Percentiles rank a stretch among this genome's conserved stretches.
These are phyloP conservation scores for Licmophora abbreviata DNA, from an alignment of 108 stramenopile genomes.

Conservation along the genomic window DNA sequence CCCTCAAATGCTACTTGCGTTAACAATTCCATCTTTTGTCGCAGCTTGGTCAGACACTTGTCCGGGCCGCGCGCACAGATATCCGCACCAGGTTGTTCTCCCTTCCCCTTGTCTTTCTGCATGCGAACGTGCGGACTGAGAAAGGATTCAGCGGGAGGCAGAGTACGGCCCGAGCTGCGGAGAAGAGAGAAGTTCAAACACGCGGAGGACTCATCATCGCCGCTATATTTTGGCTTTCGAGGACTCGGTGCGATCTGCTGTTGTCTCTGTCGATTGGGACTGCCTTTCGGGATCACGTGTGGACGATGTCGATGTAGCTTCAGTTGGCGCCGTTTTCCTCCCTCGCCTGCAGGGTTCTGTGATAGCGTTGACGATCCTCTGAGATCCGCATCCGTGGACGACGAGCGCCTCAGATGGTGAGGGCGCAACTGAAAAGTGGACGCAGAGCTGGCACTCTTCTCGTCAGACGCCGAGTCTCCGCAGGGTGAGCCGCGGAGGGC, in stretches of 20 bases:
- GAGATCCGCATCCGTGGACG: too few species aligned
- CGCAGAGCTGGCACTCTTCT: neutral
- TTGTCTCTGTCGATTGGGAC: neutral
- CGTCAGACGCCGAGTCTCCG: neutral
- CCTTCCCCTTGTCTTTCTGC: slow-evolving; percentile 59
- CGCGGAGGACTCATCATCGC: neutral
- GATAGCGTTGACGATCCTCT: too few species aligned
- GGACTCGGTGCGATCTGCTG: neutral
- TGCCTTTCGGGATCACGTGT: neutral
- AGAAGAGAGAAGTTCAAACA: neutral
- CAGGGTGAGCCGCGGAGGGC: neutral
- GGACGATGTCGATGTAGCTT: too few species aligned
- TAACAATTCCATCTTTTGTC: slow-evolving; percentile 45
- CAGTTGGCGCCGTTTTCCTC: too few species aligned
- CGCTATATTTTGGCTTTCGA: too few species aligned
- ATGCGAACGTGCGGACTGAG: slow-evolving; percentile 28
- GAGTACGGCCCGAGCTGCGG: neutral
- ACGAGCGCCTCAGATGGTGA: neutral
- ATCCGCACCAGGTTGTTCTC: slow-evolving; percentile 22
- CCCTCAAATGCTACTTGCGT: slow-evolving; percentile 19
- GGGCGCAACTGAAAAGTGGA: neutral
- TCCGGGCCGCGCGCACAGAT: slow-evolving; percentile 32
- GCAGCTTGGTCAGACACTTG: slow-evolving; percentile 28
- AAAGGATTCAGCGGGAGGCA: slow-evolving; percentile 18
- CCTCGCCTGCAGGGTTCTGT: too few species aligned